phyloP scores from a whole-genome alignment of 2,329 filamentous ascomycete genomes.

The Fusarium hostae region DNA sequence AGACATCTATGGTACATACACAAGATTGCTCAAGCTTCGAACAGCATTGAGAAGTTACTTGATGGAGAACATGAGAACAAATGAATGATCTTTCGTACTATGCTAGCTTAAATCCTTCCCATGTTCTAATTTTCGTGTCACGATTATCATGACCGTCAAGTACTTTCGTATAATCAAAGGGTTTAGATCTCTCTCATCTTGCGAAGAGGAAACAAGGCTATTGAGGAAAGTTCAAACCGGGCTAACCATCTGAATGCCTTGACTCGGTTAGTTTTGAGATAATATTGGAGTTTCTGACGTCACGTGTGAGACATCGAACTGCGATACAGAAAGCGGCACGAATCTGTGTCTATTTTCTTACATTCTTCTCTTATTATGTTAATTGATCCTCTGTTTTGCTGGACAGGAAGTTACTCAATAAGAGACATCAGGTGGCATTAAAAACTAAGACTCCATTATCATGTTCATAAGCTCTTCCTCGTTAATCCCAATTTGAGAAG shows the following conservation, averaged over 20 bases:
- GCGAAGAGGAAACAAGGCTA: not conserved
- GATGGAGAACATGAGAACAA: not conserved
- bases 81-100: not conserved
- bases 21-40: fast-evolving
- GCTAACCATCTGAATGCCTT: not conserved
- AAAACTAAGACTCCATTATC: not conserved
- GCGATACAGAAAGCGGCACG: not conserved
- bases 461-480: constrained; percentile 5
- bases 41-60: not conserved
- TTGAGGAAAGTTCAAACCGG: not conserved
- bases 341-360: fast-evolving
- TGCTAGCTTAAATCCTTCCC: no score
- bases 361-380: fast-evolving
- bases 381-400: fast-evolving
- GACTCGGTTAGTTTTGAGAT: not conserved
- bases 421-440: not conserved
- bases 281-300: not conserved
- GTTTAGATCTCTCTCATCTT: not conserved
- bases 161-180: not conserved
- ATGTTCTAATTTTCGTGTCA: no score
- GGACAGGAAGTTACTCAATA: fast-evolving
- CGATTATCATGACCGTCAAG: no score
- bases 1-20: no score
- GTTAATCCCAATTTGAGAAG: constrained; percentile 18
- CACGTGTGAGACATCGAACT: not conserved